These are phyloP conservation scores for Arthromyces matolae DNA, from an alignment of 768 basidiomycete genomes.

Conservation along the genomic window DNA sequence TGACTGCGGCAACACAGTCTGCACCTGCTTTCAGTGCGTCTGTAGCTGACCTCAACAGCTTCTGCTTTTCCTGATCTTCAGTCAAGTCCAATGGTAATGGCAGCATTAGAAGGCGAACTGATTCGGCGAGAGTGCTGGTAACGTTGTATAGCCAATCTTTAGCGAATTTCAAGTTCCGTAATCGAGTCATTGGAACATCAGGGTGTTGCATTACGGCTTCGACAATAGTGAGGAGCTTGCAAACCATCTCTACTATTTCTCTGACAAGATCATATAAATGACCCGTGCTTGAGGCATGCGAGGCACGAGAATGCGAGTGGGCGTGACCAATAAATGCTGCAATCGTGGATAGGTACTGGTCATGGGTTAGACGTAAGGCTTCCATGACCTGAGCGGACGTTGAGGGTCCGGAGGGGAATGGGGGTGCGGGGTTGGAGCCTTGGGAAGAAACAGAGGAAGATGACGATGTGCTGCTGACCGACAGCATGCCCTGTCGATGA, in stretches of 20 bases:
- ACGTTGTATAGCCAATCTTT: constrained; percentile 83
- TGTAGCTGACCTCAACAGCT: constrained; percentile 81
- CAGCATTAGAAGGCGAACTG: constrained; percentile 72
- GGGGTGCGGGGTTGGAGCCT: constrained; percentile 49
- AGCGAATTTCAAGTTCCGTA: constrained; percentile 60
- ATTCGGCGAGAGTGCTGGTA: constrained; percentile 83
- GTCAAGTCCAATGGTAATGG: constrained; percentile 44
- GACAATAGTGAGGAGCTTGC: constrained; percentile 86
- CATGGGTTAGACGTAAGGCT: constrained; percentile 79
- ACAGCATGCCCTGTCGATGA: constrained; percentile 45
- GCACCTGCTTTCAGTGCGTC: constrained; percentile 82
- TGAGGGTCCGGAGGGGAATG: constrained; percentile 73
- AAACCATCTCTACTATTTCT: constrained; percentile 91
- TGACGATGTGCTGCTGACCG: constrained; percentile 68
- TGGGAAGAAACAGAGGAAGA: constrained; percentile 65
- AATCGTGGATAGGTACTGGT: constrained; percentile 88
- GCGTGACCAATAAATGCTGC: constrained; percentile 98
- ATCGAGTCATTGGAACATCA: constrained; percentile 59
- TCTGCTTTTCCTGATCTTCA: constrained; percentile 81
- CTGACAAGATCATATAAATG: constrained; percentile 94
- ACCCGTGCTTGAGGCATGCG: constrained; percentile 90
- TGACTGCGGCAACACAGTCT: constrained; percentile 85
- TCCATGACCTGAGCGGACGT: constrained; percentile 67
- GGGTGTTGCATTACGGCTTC: constrained; percentile 83
- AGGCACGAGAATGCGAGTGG: constrained; percentile 84